phyloP scores from a whole-genome alignment of 2,329 filamentous ascomycete species.

The Fusarium musae region DNA sequence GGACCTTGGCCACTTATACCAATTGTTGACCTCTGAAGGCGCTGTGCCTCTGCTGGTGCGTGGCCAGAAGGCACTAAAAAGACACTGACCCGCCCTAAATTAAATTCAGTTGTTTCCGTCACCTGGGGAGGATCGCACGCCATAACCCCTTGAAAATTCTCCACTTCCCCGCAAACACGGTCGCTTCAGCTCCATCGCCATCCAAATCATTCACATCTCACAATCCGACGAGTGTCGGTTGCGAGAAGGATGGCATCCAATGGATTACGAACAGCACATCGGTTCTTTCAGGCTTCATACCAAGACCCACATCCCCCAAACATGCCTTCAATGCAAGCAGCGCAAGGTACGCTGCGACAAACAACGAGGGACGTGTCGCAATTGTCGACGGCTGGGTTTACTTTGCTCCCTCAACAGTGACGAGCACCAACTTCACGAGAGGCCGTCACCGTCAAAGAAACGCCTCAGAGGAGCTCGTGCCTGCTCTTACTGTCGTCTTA shows the following conservation, averaged over 20 bases:
- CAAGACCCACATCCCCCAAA: not conserved
- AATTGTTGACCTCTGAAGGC: not conserved
- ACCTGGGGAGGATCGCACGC: not conserved
- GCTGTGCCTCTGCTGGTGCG: not conserved
- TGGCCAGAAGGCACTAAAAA: not conserved
- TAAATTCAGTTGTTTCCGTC: not conserved
- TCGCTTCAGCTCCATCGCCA: not conserved
- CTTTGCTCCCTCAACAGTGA: not conserved
- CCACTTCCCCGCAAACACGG: not conserved
- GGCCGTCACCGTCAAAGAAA: not conserved
- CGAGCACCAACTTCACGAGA: fast-evolving
- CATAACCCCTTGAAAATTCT: not conserved
- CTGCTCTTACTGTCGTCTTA: not conserved
- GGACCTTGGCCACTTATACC: not conserved
- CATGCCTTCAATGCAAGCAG: not conserved
- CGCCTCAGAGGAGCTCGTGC: not conserved
- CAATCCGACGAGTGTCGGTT: not conserved
- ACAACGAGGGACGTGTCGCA: not conserved
- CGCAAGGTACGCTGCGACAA: not conserved
- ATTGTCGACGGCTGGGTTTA: not conserved
- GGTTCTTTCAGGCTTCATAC: not conserved
- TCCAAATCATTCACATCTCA: not conserved
- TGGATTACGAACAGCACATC: not conserved
- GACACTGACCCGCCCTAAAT: not conserved
- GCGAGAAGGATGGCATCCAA: not conserved